Evolutionary conservation across 257 asterid species (phyloP).

Genomic region (Mitragyna speciosa): DNA sequence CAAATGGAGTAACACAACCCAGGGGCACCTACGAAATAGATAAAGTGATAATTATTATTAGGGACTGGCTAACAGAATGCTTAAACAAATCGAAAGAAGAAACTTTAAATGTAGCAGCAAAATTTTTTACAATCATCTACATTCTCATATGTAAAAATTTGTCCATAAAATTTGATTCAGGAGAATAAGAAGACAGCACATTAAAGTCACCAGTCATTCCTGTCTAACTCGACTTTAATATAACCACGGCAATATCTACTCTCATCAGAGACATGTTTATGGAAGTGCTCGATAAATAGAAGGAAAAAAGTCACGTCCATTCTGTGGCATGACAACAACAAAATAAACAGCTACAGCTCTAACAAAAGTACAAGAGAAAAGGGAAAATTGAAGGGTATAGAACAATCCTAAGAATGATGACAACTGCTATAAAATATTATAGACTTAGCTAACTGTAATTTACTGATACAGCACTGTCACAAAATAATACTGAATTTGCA

Average conservation of each 20-base stretch:
- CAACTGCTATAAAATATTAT: background rate
- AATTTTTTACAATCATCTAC: background rate
- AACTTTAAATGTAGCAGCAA: background rate
- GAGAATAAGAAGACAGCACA: background rate
- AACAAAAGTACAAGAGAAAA: background rate
- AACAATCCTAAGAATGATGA: background rate
- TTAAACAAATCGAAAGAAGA: background rate
- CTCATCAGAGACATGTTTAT: background rate
- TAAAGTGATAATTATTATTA: conserved; percentile 13
- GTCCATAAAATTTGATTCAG: background rate
- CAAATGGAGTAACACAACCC: conserved; percentile 93
- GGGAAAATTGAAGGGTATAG: background rate
- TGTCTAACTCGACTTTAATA: background rate
- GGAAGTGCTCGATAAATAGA: background rate
- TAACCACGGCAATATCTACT: no score
- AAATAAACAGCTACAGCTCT: background rate
- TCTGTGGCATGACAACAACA: background rate
- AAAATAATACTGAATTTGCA: background rate
- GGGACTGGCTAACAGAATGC: conserved; percentile 10
- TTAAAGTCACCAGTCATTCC: background rate
- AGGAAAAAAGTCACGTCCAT: background rate
- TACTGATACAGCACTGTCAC: background rate
- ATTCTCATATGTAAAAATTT: background rate
- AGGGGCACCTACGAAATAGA: conserved; percentile 65
- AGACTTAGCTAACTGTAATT: background rate